Evolutionary conservation across 148 eudicot species (phyloP).

Genomic region (Heliamphora exappendiculata): DNA sequence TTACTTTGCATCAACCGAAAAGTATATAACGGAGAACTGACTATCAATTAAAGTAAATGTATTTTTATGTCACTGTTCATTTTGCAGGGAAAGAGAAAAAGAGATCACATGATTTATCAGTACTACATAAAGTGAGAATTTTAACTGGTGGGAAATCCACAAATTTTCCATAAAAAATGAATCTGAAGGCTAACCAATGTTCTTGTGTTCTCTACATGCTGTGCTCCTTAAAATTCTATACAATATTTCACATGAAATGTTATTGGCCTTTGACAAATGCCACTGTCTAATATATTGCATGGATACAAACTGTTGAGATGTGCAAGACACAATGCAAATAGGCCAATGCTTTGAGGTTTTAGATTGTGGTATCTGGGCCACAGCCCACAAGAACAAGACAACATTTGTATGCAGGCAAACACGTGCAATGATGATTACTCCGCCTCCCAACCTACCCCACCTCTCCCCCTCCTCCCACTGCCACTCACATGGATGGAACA

Average conservation of each 20-base stretch:
- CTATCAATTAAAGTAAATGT: background rate
- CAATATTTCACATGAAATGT: background rate
- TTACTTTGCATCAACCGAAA: background rate
- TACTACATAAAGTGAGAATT: background rate
- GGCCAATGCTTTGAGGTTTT: background rate
- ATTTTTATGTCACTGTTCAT: background rate
- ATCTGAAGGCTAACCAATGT: background rate
- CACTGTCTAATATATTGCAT: background rate
- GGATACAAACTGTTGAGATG: background rate
- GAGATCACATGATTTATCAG: background rate
- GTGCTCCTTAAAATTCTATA: background rate
- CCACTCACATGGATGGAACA: background rate
- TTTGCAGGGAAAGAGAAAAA: background rate
- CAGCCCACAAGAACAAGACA: no score
- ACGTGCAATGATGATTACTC: no score
- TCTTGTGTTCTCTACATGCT: background rate
- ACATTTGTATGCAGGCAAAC: no score
- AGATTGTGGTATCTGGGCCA: background rate
- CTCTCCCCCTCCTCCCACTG: background rate
- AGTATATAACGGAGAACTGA: background rate
- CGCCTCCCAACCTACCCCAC: background rate
- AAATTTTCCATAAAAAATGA: background rate
- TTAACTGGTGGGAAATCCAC: background rate
- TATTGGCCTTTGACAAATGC: background rate
- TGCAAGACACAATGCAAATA: background rate